These are phyloP conservation scores for Castanospermum australe DNA, from an alignment of 306 rosid species.

Conservation along the genomic window DNA sequence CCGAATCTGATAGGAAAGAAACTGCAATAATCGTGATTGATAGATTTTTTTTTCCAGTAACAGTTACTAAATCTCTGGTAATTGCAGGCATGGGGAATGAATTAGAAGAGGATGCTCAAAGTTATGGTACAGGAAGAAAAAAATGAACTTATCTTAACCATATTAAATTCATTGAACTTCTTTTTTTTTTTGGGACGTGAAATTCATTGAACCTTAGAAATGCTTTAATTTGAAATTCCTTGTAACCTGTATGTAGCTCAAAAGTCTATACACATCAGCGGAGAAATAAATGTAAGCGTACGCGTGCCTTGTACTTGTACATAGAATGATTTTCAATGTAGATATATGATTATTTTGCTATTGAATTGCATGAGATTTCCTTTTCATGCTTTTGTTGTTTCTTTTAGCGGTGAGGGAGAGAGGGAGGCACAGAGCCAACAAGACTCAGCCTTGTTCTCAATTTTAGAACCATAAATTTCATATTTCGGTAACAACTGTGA, in stretches of 20 bases:
- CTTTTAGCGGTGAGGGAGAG: background rate
- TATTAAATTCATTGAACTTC: conserved; percentile 29
- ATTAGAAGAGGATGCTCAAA: conserved; percentile 36
- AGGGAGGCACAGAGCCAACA: no score
- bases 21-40: background rate
- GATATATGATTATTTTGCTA: background rate
- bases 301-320: conserved; percentile 35
- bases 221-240: conserved; percentile 25
- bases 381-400: background rate
- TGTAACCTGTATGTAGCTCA: conserved; percentile 29
- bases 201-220: conserved; percentile 21
- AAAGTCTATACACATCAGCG: background rate
- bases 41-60: background rate
- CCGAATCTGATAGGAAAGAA: background rate
- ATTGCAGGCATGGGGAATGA: conserved; percentile 83
- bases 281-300: background rate
- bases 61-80: conserved; percentile 6
- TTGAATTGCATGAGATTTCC: background rate
- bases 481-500: no score
- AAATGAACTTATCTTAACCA: conserved; percentile 8
- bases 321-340: conserved; percentile 12
- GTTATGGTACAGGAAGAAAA: conserved; percentile 23
- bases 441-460: no score
- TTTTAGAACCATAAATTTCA: no score
- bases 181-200: no score